A percentile compares a stretch with the other conserved stretches of the same genome.
Evolutionary conservation across 1,284 basidiomycete species (phyloP).

Genomic region (Puccinia coronata): DNA sequence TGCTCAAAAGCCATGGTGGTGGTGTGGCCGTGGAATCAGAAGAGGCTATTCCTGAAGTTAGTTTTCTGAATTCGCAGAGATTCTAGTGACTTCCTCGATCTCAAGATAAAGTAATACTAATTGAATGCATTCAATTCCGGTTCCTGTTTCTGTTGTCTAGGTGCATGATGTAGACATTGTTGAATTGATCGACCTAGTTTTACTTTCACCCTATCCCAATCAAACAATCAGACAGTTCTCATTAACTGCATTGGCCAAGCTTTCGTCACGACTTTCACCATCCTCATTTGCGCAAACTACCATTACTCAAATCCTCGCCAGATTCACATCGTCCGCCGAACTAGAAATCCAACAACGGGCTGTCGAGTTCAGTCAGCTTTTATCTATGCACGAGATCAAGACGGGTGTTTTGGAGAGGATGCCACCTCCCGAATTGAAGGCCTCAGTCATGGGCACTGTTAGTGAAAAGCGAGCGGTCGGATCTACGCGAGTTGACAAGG

Average conservation of each 20-base stretch:
- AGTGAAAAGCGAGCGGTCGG: slow-evolving; percentile 93
- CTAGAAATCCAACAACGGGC: slow-evolving; percentile 93
- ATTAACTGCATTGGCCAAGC: slow-evolving; percentile 84
- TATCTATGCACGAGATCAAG: slow-evolving; percentile 69
- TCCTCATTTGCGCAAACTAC: slow-evolving; percentile 72
- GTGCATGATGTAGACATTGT: slow-evolving; percentile 78
- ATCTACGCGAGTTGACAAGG: slow-evolving; percentile 74
- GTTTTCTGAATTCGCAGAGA: not conserved
- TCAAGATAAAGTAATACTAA: not conserved
- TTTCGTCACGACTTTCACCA: slow-evolving; percentile 71
- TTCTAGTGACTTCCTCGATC: not conserved
- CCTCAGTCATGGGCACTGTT: slow-evolving; percentile 89
- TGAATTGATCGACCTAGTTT: slow-evolving; percentile 80
- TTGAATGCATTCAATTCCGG: not conserved
- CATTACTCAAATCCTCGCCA: slow-evolving; percentile 72
- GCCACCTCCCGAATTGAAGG: slow-evolving; percentile 94
- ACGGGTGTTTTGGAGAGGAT: slow-evolving; percentile 95
- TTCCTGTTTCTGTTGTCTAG: slow-evolving; percentile 59
- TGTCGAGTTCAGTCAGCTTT: slow-evolving; percentile 87
- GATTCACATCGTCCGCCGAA: slow-evolving; percentile 80
- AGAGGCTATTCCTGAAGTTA: slow-evolving; percentile 67
- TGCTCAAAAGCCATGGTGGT: slow-evolving; percentile 66
- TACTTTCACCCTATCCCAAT: slow-evolving; percentile 93
- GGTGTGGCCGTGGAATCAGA: slow-evolving; percentile 70
- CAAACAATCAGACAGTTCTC: slow-evolving; percentile 89